Evolutionary conservation across 2,329 filamentous ascomycete genomes (phyloP).

Genomic region (Alternaria sp.): DNA sequence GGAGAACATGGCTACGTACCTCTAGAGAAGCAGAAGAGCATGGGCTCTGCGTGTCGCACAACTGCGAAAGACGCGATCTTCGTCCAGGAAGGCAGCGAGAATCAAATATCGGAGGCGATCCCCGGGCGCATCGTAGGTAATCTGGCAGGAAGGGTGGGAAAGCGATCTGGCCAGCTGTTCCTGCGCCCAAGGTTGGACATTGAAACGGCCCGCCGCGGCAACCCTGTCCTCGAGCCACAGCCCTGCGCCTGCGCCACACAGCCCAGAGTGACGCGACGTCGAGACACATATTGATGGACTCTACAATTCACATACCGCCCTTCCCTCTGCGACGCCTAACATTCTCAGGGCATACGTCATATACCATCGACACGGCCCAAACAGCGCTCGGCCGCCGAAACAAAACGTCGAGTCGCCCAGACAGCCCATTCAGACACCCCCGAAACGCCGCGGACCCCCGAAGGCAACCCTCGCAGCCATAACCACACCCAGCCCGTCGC

Average conservation of each 20-base stretch:
- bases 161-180: conserved; percentile 39
- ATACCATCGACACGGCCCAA: not conserved
- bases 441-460: conserved; percentile 34
- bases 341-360: not conserved
- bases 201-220: conserved; percentile 12
- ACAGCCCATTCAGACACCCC: conserved; percentile 15
- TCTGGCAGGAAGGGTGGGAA: conserved; percentile 12
- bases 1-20: conserved; percentile 30
- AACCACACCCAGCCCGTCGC: conserved; percentile 2
- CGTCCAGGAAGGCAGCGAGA: conserved; percentile 13
- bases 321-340: not conserved
- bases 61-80: conserved; percentile 4
- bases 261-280: conserved; percentile 3
- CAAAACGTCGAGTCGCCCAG: conserved; percentile 21
- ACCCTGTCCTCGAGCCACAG: conserved; percentile 13
- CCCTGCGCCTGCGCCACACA: conserved; percentile 11
- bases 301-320: not conserved
- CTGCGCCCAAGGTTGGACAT: conserved; percentile 13
- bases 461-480: conserved; percentile 15
- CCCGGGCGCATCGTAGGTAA: conserved; percentile 27
- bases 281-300: not conserved
- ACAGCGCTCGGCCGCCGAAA: conserved; percentile 2
- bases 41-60: conserved; percentile 15
- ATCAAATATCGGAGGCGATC: conserved; percentile 33
- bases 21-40: conserved; percentile 40